Conservation (phyloP, 2,329 filamentous ascomycete species). For the Diaporthe aspalathi region DNA sequence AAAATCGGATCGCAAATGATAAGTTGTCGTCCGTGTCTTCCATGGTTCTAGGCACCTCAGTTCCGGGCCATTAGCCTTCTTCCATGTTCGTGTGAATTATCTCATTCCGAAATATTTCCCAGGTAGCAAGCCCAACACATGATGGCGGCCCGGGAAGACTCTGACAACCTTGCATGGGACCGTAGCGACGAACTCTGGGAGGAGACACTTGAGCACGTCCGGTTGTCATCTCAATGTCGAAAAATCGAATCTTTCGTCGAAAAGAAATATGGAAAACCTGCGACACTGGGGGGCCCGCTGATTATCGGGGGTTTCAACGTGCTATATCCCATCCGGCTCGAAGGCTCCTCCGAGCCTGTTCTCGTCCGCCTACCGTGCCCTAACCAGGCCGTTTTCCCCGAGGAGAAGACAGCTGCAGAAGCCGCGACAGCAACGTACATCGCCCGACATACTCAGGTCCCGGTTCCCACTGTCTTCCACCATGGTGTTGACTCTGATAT, state of each 20-base stretch:
- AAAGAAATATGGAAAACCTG: background rate
- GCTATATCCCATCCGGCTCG: conserved; percentile 10
- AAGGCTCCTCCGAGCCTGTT: background rate
- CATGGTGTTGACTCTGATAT: conserved; percentile 10
- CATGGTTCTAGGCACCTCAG: background rate
- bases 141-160: conserved; percentile 46
- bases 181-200: conserved; percentile 46
- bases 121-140: background rate
- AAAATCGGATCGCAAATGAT: background rate
- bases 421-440: background rate
- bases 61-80: background rate
- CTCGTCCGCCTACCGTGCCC: conserved; percentile 11
- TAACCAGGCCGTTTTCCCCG: background rate
- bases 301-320: conserved; percentile 17
- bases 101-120: background rate
- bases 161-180: conserved; percentile 48
- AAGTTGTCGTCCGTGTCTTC: background rate
- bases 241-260: conserved; percentile 2
- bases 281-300: background rate
- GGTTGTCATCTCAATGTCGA: conserved; percentile 39
- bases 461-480: background rate
- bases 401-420: conserved; percentile 12
- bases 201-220: conserved; percentile 41
- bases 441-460: background rate
- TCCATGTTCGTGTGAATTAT: background rate